Base-by-base conservation (phyloP, 176 grass and related monocot species). In the Carex scoparia region DNA sequence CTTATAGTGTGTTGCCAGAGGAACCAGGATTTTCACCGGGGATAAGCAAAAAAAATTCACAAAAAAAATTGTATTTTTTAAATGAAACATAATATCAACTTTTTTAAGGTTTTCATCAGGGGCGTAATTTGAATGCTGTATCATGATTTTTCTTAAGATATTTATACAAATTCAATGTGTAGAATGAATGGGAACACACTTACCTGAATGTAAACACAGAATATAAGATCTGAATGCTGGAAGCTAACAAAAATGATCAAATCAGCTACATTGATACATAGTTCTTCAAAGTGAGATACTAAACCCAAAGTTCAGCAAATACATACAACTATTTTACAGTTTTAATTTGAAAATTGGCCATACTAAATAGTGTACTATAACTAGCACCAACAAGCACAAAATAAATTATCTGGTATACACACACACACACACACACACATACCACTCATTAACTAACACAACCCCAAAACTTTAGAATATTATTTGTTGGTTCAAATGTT, bases 141-240 rank as follows among this genome's bases (percentile, higher is more conserved):
- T 82, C 27, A 58, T 79, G 18, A 65, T 4, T 63, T 81, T 56
- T n/a, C 37, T 63, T 28, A 46, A 82, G 1, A 65, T 82, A 27
- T 51, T 48, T 42, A 46, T 57, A 35, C 35, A 54, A 30, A 67
- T 67, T 67, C 28, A 66, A 67, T 83, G 64, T 32, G 55, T 11
- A 54, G 10, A 69, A 56, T 65, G 46, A 48, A 35, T 55, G 9
- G 4, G 4, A 83, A 55, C 6, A 83, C 27, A 2, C 61, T 13
- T 83, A 97, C 91, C 90, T 97, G 90, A 69, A 94, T 62, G 94
- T 89, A 81, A 92, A 92, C 10, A 97, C 84, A 62, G 87, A 78
- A 69, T 89, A 84, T 63, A 92, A 33, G 74, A 94, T 92, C 83
- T 94, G 92, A 4, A 83, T 60, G 18, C 85, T 55, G 0, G 6